These are phyloP conservation scores for Fusarium sp. DNA, from an alignment of 2,329 filamentous ascomycete species.

Conservation along the genomic window DNA sequence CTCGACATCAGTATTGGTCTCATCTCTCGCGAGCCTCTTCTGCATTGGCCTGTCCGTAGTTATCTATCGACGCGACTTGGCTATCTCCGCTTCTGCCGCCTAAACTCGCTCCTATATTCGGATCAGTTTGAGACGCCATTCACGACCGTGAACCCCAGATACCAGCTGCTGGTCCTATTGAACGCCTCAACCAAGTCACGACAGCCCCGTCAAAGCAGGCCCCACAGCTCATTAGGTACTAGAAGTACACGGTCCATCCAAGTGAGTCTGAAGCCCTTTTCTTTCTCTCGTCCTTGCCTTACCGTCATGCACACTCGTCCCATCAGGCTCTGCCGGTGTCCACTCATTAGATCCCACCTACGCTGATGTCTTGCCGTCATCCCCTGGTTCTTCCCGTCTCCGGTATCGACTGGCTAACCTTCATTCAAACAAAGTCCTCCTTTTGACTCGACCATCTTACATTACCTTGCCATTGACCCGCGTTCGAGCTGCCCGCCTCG, in stretches of 20 bases:
- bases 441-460: constrained; percentile 23
- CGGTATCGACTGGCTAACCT: constrained; percentile 41
- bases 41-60: constrained; percentile 11
- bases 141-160: constrained; percentile 41
- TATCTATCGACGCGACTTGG: constrained; percentile 35
- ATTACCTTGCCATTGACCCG: constrained; percentile 32
- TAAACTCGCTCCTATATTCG: constrained; percentile 42
- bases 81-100: constrained; percentile 34
- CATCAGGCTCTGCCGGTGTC: constrained; percentile 46
- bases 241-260: constrained; percentile 46
- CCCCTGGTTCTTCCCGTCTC: constrained; percentile 42
- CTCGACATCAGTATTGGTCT: constrained; percentile 12
- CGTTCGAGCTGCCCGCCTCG: constrained; percentile 46
- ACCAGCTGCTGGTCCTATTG: constrained; percentile 43
- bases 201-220: constrained; percentile 48
- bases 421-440: constrained; percentile 35
- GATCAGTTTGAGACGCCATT: constrained; percentile 27
- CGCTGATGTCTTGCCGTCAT: constrained; percentile 42
- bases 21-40: constrained; percentile 18
- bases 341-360: constrained; percentile 44
- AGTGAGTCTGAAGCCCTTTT: constrained; percentile 46
- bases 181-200: constrained; percentile 47
- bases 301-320: constrained; percentile 48
- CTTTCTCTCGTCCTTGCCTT: constrained; percentile 39
- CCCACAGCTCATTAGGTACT: constrained; percentile 48